Evolutionary conservation across 495 filamentous ascomycete species (phyloP), one percentile per base, ranked within the genome.

Genomic region (Neurospora tetrasperma): DNA sequence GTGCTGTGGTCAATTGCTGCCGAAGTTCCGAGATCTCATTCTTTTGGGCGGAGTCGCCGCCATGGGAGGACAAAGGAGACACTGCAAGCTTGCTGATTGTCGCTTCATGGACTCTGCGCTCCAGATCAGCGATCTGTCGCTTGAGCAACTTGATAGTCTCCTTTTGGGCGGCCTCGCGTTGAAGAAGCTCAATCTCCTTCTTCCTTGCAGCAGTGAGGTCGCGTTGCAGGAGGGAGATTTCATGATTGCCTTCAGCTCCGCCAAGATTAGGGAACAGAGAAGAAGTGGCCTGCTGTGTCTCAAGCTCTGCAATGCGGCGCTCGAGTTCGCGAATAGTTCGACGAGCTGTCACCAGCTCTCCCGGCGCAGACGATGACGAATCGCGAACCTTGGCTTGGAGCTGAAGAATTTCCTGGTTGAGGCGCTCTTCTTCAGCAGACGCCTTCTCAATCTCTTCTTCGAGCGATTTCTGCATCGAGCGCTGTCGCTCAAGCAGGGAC

Each of bases 121-220:
- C 86, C 43, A 87, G 81, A 12, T 86, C 83, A 54, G 79, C 75
- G 40, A 88, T 80, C 72, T 87, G 83, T 38, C 80, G 80, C 72
- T 85, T 86, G 44, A 88, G 78, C 14, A 80, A 74, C 42, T 86
- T 85, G 73, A 85, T 77, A 43, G 76, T 74, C n/a, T 87, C 86
- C 72, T 89, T 90, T 46, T 89, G 88, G 16, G 87, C 79, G 20
- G 85, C 83, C 75, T 93, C 91, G 11, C 89, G 88, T 77, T 90
- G 86, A 10, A 90, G 80, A 73, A 88, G 82, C 39, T 88, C 85
- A 62, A 85, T 85, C 72, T 93, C 90, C 41, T 89, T 90, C 72
- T 87, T 87, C 12, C 89, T 86, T 42, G 89, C 87, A 70, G 88
- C 86, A 1, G 89, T 87, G 18, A 93, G 82, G 73, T 88, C 88